Evolutionary conservation across 257 asterid species (phyloP).

Genomic region (Cruciata laevipes): DNA sequence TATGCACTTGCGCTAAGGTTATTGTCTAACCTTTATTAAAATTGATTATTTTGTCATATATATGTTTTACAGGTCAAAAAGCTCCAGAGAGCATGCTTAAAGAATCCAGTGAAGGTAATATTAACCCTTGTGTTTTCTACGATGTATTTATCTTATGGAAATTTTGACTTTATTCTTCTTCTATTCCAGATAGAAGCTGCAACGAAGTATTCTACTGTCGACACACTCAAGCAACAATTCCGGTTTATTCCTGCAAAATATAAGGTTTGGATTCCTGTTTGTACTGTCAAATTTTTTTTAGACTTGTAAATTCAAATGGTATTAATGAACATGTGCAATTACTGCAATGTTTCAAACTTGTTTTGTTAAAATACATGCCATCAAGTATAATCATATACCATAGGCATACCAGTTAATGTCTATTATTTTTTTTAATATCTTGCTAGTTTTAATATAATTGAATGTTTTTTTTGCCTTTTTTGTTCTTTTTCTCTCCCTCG

Average conservation of each 20-base stretch:
- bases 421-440: no score
- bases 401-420: no score
- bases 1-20: background rate
- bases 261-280: conserved; percentile 40
- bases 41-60: background rate
- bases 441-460: no score
- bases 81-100: conserved; percentile 90
- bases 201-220: conserved; percentile 85
- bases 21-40: background rate
- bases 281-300: conserved; percentile 8
- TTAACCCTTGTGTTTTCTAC: background rate
- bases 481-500: no score
- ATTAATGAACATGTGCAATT: background rate
- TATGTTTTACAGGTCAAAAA: conserved; percentile 57
- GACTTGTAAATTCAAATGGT: no score
- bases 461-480: no score
- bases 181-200: conserved; percentile 84
- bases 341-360: no score
- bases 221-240: conserved; percentile 29
- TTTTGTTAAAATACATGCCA: no score
- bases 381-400: no score
- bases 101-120: conserved; percentile 81
- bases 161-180: conserved; percentile 9
- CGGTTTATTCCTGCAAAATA: conserved; percentile 28
- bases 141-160: background rate